These are phyloP conservation scores for Daldinia loculata DNA, from an alignment of 495 filamentous ascomycete species.

Conservation along the genomic window DNA sequence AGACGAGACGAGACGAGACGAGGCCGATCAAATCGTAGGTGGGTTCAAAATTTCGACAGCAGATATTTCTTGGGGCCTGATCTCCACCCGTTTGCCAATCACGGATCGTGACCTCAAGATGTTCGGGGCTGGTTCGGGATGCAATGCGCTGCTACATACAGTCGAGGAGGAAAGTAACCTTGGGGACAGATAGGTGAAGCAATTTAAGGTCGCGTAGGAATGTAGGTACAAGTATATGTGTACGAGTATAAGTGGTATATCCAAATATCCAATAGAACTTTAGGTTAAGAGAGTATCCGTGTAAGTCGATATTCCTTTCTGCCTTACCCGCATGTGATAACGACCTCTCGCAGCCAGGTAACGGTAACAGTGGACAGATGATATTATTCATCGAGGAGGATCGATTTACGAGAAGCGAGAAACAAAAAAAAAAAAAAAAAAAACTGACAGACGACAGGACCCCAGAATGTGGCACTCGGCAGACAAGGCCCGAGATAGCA, in stretches of 20 bases:
- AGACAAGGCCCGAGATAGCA: conserved; percentile 44
- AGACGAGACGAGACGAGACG: background rate
- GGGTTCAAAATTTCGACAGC: background rate
- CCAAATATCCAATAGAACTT: too few relatives aligned
- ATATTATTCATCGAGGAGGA: conserved; percentile 29
- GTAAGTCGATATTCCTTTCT: background rate
- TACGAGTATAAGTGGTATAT: background rate
- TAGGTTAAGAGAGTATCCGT: background rate
- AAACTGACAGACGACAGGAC: conserved; percentile 35
- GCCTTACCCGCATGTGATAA: conserved; percentile 30
- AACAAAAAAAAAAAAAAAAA: background rate
- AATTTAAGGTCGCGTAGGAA: conserved; percentile 4
- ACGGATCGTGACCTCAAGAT: conserved; percentile 36
- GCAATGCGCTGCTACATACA: conserved; percentile 37
- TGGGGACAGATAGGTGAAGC: conserved; percentile 15
- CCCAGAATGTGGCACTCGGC: conserved; percentile 43
- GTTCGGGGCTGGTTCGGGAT: conserved; percentile 39
- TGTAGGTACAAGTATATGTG: conserved; percentile 11
- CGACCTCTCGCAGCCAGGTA: conserved; percentile 1
- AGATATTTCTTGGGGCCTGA: conserved; percentile 23
- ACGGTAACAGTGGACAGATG: background rate
- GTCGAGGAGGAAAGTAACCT: conserved; percentile 4
- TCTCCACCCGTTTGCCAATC: conserved; percentile 31
- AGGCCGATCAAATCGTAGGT: background rate
- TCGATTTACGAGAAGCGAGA: conserved; percentile 34